phyloP scores from a whole-genome alignment of 1,284 basidiomycete genomes.

The Apiotrichum brassicae region DNA sequence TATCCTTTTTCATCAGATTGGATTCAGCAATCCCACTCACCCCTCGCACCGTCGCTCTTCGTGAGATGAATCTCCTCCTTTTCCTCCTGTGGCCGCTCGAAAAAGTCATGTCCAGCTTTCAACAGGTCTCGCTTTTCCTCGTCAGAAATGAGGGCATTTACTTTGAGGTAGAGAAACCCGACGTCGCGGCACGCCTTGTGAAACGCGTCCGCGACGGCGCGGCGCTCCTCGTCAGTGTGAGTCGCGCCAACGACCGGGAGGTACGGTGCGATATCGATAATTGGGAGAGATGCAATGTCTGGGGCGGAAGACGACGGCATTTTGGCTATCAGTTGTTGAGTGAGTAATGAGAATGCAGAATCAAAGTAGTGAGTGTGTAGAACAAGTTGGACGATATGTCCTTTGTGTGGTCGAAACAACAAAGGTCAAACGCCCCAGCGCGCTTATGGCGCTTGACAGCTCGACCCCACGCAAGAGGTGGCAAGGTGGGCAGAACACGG shows the following conservation, averaged over 20 bases:
- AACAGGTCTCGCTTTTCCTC: constrained; percentile 62
- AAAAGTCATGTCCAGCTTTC: constrained; percentile 63
- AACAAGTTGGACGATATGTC: too few species aligned
- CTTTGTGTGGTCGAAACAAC: too few species aligned
- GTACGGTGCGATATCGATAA: constrained; percentile 42
- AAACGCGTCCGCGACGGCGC: constrained; percentile 54
- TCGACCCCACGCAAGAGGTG: too few species aligned
- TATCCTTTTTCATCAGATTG: constrained; percentile 25
- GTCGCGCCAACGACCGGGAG: constrained; percentile 12
- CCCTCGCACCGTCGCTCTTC: constrained; percentile 65
- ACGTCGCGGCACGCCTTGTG: constrained; percentile 68
- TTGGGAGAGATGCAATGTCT: constrained; percentile 30
- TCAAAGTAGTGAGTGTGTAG: neutral
- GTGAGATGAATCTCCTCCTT: constrained; percentile 63
- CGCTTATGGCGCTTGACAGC: neutral
- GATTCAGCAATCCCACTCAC: constrained; percentile 46
- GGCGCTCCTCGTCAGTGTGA: neutral
- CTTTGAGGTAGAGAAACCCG: constrained; percentile 80
- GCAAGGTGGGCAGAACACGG: too few species aligned
- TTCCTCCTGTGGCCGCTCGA: constrained; percentile 60
- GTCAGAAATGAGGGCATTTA: constrained; percentile 55
- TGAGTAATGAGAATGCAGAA: neutral
- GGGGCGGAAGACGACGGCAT: neutral
- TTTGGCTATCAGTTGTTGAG: neutral
- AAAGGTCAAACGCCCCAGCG: too few species aligned